phyloP scores from a whole-genome alignment of 73 alveolate species.

The Tetrahymena thermophila region DNA sequence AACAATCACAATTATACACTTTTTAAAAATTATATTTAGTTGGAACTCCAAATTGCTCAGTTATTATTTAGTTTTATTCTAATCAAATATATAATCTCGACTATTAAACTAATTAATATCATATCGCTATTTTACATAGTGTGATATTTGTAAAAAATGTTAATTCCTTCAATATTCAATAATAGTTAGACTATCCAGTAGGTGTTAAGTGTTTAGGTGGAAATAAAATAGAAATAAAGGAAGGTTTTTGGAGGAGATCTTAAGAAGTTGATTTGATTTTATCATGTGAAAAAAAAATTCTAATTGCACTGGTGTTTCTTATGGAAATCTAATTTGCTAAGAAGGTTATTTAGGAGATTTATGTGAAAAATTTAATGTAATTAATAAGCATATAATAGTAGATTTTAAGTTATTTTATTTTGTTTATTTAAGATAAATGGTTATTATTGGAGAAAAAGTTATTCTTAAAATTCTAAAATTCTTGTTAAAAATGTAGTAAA shows the following conservation, averaged over 20 bases:
- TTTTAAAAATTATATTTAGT: neutral
- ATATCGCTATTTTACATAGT: neutral
- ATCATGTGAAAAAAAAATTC: neutral
- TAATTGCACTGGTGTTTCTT: slow-evolving; percentile 19
- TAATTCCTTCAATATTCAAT: neutral
- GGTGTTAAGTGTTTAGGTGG: slow-evolving; percentile 45
- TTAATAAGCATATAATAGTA: neutral
- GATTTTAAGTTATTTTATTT: neutral
- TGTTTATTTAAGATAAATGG: neutral
- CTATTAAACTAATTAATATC: neutral
- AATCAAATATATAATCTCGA: neutral
- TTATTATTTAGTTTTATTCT: neutral
- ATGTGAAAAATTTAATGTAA: slow-evolving; percentile 12
- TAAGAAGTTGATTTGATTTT: slow-evolving; percentile 22
- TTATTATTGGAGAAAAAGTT: neutral
- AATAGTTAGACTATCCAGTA: slow-evolving; percentile 9
- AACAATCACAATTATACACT: neutral
- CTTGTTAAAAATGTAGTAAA: neutral
- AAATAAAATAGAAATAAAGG: neutral
- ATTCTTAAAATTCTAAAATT: neutral
- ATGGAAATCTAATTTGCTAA: slow-evolving; percentile 11
- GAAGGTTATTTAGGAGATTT: slow-evolving; percentile 32
- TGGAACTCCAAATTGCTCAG: neutral
- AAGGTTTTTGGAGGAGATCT: slow-evolving; percentile 52
- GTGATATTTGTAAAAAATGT: slow-evolving; percentile 13